phyloP scores from a whole-genome alignment of 2,329 filamentous ascomycete genomes.

The Fusarium fujikuroi region DNA sequence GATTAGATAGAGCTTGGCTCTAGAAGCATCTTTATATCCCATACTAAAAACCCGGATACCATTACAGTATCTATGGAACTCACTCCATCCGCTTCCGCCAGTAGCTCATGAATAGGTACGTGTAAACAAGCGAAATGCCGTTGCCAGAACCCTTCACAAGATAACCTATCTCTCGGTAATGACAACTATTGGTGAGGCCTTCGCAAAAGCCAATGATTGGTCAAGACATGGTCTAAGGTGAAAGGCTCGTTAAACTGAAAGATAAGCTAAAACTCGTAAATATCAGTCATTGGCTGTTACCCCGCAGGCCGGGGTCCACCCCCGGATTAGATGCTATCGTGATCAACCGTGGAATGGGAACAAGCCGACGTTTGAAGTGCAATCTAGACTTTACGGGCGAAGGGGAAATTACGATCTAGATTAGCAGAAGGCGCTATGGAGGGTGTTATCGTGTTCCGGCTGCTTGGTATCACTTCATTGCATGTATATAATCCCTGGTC shows the following conservation, averaged over 20 bases:
- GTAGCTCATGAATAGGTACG: background rate
- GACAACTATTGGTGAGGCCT: background rate
- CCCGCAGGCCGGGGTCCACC: background rate
- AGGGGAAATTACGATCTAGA: background rate
- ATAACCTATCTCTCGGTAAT: background rate
- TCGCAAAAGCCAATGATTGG: background rate
- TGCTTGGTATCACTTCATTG: background rate
- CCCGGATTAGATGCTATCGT: background rate
- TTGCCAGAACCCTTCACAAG: background rate
- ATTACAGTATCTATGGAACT: background rate
- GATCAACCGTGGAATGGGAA: background rate
- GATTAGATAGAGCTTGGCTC: background rate
- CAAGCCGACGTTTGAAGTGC: background rate
- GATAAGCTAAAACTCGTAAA: background rate
- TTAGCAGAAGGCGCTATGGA: background rate
- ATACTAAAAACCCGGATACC: background rate
- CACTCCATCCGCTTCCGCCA: fast-evolving
- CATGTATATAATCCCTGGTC: background rate
- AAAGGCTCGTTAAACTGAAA: fast-evolving
- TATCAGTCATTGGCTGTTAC: background rate
- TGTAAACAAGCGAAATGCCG: background rate
- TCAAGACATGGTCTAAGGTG: background rate
- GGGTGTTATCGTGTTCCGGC: background rate
- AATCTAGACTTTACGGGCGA: background rate
- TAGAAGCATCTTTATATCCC: background rate